Percentiles rank a stretch among this genome's conserved stretches.
These are phyloP conservation scores for Trypanosoma mega DNA, from an alignment of 208 protist species.

Conservation along the genomic window DNA sequence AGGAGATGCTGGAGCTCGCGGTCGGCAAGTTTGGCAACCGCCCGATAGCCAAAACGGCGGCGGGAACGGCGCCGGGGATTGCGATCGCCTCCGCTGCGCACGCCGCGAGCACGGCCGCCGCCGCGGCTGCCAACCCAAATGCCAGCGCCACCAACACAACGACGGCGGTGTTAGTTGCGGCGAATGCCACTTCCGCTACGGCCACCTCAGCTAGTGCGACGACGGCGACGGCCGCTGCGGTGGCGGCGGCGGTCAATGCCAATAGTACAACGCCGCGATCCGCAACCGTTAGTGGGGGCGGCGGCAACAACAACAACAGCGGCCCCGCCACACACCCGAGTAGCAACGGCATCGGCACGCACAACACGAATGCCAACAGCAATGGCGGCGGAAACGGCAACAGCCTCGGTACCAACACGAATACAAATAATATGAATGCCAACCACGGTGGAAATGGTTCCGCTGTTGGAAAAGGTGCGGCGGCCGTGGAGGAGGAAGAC, in stretches of 20 bases:
- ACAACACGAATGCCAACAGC: too few relatives aligned
- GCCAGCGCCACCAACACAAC: neutral
- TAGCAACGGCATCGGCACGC: too few relatives aligned
- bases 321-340: constrained; percentile 5
- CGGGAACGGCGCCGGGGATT: constrained; percentile 5
- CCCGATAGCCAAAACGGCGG: constrained; percentile 37
- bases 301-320: constrained; percentile 6
- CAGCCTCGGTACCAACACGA: too few relatives aligned
- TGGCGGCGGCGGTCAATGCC: neutral
- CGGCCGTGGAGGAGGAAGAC: too few relatives aligned
- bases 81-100: constrained; percentile 18
- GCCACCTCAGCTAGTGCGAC: neutral
- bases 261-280: neutral
- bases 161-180: neutral
- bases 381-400: too few relatives aligned
- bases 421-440: too few relatives aligned
- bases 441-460: too few relatives aligned
- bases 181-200: neutral
- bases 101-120: constrained; percentile 23
- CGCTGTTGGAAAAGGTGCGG: too few relatives aligned
- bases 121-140: neutral
- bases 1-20: constrained; percentile 84
- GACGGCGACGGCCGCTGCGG: neutral
- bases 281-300: neutral
- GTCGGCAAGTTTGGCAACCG: constrained; percentile 73